Evolutionary conservation across 257 asterid species (phyloP).

Genomic region (Gardenia jasminoides): DNA sequence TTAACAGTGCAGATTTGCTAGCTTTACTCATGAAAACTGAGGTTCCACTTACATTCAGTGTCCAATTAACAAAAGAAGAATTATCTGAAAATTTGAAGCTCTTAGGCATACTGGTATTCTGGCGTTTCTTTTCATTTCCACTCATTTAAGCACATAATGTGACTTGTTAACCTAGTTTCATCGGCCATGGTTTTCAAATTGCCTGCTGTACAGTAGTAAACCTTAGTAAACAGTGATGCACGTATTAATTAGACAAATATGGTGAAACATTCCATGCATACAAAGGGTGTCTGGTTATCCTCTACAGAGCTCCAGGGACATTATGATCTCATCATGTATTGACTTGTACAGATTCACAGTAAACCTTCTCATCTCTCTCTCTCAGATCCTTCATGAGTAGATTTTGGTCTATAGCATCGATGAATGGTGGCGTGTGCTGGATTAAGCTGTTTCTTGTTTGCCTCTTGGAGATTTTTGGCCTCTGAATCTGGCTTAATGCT

Average conservation of each 20-base stretch:
- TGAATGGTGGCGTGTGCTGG: background rate
- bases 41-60: background rate
- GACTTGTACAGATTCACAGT: no score
- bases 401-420: background rate
- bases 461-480: background rate
- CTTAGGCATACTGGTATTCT: background rate
- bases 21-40: background rate
- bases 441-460: background rate
- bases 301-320: background rate
- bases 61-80: background rate
- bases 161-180: background rate
- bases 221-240: background rate
- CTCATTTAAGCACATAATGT: no score
- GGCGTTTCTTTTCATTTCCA: background rate
- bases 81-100: background rate
- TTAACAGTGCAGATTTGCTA: background rate
- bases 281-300: background rate
- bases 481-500: background rate
- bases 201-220: background rate
- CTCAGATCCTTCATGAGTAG: background rate
- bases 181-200: background rate
- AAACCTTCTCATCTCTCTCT: no score
- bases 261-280: background rate
- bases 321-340: background rate
- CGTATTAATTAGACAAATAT: background rate